Conservation (phyloP, 1,284 basidiomycete species). For the Ustilago shanxiensis region DNA sequence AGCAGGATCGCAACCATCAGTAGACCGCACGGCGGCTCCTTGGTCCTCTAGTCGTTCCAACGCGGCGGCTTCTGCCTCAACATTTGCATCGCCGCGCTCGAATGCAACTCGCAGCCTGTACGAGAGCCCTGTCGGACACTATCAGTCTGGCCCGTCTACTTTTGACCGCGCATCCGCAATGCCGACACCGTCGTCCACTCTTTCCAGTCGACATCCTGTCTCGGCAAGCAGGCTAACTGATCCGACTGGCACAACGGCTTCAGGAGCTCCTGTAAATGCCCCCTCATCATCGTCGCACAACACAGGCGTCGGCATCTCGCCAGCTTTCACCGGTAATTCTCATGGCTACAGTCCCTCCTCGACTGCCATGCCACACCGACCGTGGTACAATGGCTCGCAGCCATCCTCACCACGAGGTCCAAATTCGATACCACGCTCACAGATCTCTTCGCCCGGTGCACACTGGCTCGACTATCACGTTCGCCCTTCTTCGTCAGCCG, state of each 20-base stretch:
- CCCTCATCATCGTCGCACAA: constrained; percentile 12
- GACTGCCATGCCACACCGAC: constrained; percentile 23
- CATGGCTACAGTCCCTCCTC: constrained; percentile 31
- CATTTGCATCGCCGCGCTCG: constrained; percentile 22
- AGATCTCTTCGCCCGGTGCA: constrained; percentile 26
- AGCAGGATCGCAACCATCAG: not conserved
- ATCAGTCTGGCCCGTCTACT: constrained; percentile 8
- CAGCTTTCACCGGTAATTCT: constrained; percentile 17
- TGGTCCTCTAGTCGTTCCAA: constrained; percentile 8
- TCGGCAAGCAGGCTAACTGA: constrained; percentile 36
- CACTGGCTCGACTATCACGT: constrained; percentile 31
- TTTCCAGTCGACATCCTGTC: constrained; percentile 30
- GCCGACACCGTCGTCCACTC: constrained; percentile 6
- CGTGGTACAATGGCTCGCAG: constrained; percentile 36
- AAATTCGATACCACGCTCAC: constrained; percentile 25
- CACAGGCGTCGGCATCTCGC: constrained; percentile 14
- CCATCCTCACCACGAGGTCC: constrained; percentile 28
- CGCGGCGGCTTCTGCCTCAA: not conserved
- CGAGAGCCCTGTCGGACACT: constrained; percentile 8
- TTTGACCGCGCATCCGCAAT: constrained; percentile 17
- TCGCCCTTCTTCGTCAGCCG: constrained; percentile 21
- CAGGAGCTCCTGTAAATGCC: not conserved
- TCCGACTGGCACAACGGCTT: not conserved
- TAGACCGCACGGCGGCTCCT: constrained; percentile 5
- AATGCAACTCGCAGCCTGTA: constrained; percentile 14